A percentile compares a stretch with the other conserved stretches of the same genome.
Conservation (phyloP, 192 early-diverging fungal genomes). For the Podila minutissima region DNA sequence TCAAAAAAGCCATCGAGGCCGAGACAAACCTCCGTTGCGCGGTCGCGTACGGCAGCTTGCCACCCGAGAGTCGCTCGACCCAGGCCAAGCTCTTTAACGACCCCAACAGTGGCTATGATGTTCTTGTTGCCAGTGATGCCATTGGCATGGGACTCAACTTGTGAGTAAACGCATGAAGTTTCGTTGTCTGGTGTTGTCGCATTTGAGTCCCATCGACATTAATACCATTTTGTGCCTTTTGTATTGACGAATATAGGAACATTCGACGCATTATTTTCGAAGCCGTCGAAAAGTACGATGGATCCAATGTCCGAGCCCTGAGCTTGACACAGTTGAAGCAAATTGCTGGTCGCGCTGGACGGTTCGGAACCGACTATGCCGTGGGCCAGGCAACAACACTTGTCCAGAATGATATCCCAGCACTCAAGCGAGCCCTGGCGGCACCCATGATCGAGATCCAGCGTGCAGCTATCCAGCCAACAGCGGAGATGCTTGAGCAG, state of each 20-base stretch:
- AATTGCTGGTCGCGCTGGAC: slow-evolving; percentile 93
- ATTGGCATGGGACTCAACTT: slow-evolving; percentile 98
- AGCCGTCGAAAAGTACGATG: slow-evolving; percentile 83
- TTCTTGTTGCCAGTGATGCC: slow-evolving; percentile 95
- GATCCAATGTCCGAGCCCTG: slow-evolving; percentile 59
- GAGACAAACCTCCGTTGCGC: slow-evolving; percentile 80
- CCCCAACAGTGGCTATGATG: slow-evolving; percentile 74
- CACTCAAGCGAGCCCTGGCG: slow-evolving; percentile 24
- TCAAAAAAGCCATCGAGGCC: slow-evolving; percentile 82
- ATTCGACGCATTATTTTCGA: slow-evolving; percentile 92
- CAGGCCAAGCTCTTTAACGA: slow-evolving; percentile 95
- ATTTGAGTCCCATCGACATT: neutral
- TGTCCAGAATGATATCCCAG: slow-evolving; percentile 29
- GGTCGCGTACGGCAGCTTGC: slow-evolving; percentile 92
- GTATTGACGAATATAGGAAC: slow-evolving; percentile 59
- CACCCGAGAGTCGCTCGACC: slow-evolving; percentile 90
- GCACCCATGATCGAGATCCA: slow-evolving; percentile 27
- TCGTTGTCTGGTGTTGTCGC: neutral
- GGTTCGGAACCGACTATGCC: slow-evolving; percentile 77
- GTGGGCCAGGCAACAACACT: slow-evolving; percentile 80
- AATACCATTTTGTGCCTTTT: too few species aligned
- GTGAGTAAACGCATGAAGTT: slow-evolving; percentile 40
- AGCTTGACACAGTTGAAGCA: slow-evolving; percentile 87
- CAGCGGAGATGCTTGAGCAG: slow-evolving; percentile 31
- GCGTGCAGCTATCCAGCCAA: slow-evolving; percentile 37